phyloP scores from a whole-genome alignment of 2,329 filamentous ascomycete species.

The Neonectria ditissima region DNA sequence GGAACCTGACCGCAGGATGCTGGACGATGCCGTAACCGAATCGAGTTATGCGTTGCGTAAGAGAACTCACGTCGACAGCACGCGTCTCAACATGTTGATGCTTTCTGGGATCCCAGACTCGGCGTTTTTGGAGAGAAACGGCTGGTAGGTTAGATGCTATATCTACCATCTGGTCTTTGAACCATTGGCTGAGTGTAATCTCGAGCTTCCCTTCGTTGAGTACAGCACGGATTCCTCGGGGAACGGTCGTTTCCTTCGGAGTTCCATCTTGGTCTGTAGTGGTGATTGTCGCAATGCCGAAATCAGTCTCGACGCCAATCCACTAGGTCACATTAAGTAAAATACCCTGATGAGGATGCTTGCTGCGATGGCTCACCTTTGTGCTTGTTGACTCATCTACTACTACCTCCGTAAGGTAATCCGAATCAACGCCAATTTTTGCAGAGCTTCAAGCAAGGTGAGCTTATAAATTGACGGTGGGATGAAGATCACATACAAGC shows the following conservation, averaged over 20 bases:
- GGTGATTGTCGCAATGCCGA: background rate
- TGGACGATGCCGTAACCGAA: background rate
- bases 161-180: background rate
- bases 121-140: background rate
- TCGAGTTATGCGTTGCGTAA: background rate
- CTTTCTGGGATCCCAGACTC: background rate
- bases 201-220: background rate
- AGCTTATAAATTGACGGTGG: background rate
- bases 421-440: constrained; percentile 1
- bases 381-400: constrained; percentile 1
- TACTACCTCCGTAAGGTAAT: constrained; percentile 8
- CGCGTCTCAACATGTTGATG: background rate
- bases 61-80: background rate
- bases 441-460: background rate
- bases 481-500: background rate
- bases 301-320: background rate
- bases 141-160: background rate
- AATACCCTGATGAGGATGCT: no score
- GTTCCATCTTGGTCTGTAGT: background rate
- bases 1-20: background rate
- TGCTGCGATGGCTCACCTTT: background rate
- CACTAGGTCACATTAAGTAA: no score
- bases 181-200: background rate
- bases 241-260: background rate
- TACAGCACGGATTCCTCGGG: background rate